phyloP scores from a whole-genome alignment of 768 basidiomycete genomes.

The Terana coerulea region DNA sequence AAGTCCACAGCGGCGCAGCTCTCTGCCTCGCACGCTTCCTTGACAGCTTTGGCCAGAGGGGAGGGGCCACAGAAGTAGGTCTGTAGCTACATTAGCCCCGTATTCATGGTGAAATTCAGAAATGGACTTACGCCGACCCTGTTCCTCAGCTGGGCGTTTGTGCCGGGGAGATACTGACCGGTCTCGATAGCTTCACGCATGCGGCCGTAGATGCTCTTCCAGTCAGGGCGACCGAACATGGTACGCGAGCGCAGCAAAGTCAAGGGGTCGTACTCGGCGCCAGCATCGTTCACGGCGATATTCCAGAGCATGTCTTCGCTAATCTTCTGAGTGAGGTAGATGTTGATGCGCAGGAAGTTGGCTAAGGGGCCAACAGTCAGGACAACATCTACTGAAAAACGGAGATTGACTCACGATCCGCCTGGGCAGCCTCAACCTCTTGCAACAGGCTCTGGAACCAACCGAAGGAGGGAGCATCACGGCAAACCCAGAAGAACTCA shows the following conservation, averaged over 20 bases:
- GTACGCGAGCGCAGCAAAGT: slow-evolving; percentile 87
- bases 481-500: slow-evolving; percentile 93
- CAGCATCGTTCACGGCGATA: slow-evolving; percentile 83
- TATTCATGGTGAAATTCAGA: slow-evolving; percentile 1
- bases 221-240: slow-evolving; percentile 90
- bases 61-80: slow-evolving; percentile 90
- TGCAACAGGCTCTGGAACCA: slow-evolving; percentile 93
- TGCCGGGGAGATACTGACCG: slow-evolving; percentile 79
- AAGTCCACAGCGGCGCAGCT: slow-evolving; percentile 60
- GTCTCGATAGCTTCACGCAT: slow-evolving; percentile 76
- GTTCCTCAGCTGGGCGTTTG: slow-evolving; percentile 74
- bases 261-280: slow-evolving; percentile 83
- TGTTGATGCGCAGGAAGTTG: slow-evolving; percentile 88
- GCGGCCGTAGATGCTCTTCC: slow-evolving; percentile 73
- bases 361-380: slow-evolving; percentile 41
- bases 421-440: slow-evolving; percentile 85
- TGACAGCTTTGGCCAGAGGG: slow-evolving; percentile 70
- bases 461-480: slow-evolving; percentile 94
- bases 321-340: slow-evolving; percentile 87
- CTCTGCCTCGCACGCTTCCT: slow-evolving; percentile 59
- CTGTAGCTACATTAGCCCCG: slow-evolving; percentile 32
- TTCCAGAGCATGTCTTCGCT: slow-evolving; percentile 88
- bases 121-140: slow-evolving; percentile 67
- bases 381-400: background rate
- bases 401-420: slow-evolving; percentile 65